Percentiles rank a stretch among this genome's conserved stretches.
phyloP scores from a whole-genome alignment of 2,329 filamentous ascomycete species.

The Microsporum canis region DNA sequence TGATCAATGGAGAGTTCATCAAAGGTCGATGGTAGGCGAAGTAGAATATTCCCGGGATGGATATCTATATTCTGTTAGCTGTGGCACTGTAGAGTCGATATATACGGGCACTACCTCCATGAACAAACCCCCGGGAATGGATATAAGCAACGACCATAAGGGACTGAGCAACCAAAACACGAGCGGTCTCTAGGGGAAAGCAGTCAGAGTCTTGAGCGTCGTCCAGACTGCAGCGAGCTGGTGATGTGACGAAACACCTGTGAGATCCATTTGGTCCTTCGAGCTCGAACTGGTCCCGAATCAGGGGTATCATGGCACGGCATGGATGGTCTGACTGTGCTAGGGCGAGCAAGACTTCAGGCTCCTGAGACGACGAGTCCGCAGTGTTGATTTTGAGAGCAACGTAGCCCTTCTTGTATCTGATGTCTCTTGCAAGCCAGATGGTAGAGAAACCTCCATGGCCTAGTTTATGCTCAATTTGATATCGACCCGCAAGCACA shows the following conservation, averaged over 20 bases:
- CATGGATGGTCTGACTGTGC: not conserved
- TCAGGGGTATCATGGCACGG: not conserved
- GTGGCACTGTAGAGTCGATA: no score
- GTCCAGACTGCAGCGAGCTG: constrained; percentile 16
- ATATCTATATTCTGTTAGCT: constrained; percentile 13
- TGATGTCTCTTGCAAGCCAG: constrained; percentile 31
- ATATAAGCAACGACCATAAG: constrained; percentile 15
- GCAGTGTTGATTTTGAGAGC: constrained; percentile 23
- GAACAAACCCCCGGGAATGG: constrained; percentile 18
- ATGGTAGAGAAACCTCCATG: constrained; percentile 34
- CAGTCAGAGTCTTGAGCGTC: constrained; percentile 15
- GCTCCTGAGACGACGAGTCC: constrained; percentile 14
- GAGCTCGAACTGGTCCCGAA: constrained; percentile 15
- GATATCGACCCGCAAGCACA: constrained; percentile 25
- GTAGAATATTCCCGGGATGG: constrained; percentile 18
- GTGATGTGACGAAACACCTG: constrained; percentile 14
- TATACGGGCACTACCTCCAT: constrained; percentile 13
- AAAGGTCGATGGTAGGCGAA: constrained; percentile 13
- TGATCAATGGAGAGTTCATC: constrained; percentile 17
- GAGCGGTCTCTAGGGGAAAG: constrained; percentile 13
- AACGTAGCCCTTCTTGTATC: constrained; percentile 18
- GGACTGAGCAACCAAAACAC: constrained; percentile 14
- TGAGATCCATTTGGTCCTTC: constrained; percentile 16
- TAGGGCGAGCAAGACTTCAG: constrained; percentile 2
- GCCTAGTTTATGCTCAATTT: constrained; percentile 33